These are phyloP conservation scores for Acanthamoeba divionensis DNA, from an alignment of 208 protist species.

Conservation along the genomic window DNA sequence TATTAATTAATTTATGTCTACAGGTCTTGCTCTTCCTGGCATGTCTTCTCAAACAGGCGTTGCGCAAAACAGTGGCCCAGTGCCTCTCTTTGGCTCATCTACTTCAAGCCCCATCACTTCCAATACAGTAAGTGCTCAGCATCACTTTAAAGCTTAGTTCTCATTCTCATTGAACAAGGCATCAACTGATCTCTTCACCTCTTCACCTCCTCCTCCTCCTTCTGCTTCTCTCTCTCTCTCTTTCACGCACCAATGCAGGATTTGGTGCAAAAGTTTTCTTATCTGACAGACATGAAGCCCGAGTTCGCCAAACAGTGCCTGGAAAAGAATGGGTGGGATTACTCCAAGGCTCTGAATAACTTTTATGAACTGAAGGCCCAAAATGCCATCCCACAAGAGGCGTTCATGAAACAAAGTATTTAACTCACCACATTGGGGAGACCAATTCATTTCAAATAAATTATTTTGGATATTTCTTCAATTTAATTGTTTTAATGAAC, in stretches of 20 bases:
- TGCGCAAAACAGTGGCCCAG: background rate
- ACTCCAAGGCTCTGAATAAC: slow-evolving; percentile 34
- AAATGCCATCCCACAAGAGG: background rate
- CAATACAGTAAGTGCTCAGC: background rate
- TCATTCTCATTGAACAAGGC: no score
- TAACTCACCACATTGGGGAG: no score
- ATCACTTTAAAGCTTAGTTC: no score
- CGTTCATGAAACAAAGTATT: no score
- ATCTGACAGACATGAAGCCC: slow-evolving; percentile 30
- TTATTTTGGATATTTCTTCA: no score
- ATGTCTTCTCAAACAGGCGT: no score
- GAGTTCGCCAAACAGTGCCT: slow-evolving; percentile 12
- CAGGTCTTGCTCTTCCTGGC: no score
- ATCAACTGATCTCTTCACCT: no score
- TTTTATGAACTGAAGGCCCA: slow-evolving; percentile 51
- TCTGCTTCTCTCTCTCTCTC: background rate
- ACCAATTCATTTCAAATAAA: no score
- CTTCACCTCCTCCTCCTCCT: background rate
- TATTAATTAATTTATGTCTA: no score
- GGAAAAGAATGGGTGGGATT: slow-evolving; percentile 42
- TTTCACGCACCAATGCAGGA: background rate
- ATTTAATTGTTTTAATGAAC: no score
- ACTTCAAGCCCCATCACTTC: background rate
- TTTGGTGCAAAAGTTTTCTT: slow-evolving; percentile 22
- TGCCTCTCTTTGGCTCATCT: background rate